A percentile compares a stretch with the other conserved stretches of the same genome.
Conservation (phyloP, 2,329 filamentous ascomycete genomes). For the Ascochyta lentis region DNA sequence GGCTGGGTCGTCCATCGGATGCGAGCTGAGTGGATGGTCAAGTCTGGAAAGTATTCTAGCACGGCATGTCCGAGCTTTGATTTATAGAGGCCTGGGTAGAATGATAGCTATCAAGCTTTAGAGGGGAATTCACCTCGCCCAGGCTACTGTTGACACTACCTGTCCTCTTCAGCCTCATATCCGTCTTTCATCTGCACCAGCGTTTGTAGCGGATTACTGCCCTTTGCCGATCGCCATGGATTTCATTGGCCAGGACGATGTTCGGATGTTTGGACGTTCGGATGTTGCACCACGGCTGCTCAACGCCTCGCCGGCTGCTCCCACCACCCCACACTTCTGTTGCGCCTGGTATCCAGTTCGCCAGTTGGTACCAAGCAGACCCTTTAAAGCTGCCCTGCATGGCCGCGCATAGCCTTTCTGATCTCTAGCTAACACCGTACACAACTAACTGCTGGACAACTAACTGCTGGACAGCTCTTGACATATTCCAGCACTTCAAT, state of each 20-base stretch:
- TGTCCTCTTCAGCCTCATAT: neutral
- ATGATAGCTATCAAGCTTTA: no score
- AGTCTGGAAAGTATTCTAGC: neutral
- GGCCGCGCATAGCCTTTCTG: constrained; percentile 6
- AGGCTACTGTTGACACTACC: neutral
- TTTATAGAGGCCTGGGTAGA: no score
- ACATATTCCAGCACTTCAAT: neutral
- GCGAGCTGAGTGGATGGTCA: neutral
- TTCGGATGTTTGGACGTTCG: constrained; percentile 4
- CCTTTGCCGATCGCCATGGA: constrained; percentile 1
- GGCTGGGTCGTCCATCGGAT: constrained; percentile 2
- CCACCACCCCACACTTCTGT: constrained; percentile 2
- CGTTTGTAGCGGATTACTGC: neutral
- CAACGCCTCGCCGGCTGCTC: neutral
- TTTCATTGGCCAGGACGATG: neutral
- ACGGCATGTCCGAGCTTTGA: neutral
- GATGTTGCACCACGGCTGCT: constrained; percentile 3
- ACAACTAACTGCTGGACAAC: constrained; percentile 6
- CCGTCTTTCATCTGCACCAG: neutral
- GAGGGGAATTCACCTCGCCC: neutral
- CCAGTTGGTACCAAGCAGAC: constrained; percentile 3
- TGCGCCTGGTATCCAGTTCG: constrained; percentile 2
- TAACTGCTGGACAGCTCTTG: constrained; percentile 2
- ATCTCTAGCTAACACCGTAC: neutral
- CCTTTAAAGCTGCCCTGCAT: constrained; percentile 18